Evolutionary conservation across 2,329 filamentous ascomycete genomes (phyloP).

Genomic region (Sporothrix phasma): DNA sequence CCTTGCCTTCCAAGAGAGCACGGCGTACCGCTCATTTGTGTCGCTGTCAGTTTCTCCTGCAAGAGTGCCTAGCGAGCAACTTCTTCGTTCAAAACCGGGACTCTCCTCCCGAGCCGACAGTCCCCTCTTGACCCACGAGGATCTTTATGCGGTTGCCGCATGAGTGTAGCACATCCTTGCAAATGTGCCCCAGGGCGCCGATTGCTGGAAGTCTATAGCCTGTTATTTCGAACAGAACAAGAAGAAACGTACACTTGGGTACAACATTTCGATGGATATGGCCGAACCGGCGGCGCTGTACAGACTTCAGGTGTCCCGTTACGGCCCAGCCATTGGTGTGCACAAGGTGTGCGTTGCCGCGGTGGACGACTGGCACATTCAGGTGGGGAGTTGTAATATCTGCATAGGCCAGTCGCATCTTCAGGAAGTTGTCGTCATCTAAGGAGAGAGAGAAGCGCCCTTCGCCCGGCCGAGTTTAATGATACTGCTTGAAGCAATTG

Average conservation of each 20-base stretch:
- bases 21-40: background rate
- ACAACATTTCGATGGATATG: background rate
- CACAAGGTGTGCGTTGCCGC: background rate
- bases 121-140: background rate
- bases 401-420: background rate
- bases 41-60: background rate
- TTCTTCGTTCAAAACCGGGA: background rate
- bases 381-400: background rate
- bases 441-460: too few species aligned
- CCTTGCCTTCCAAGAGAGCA: background rate
- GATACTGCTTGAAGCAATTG: too few species aligned
- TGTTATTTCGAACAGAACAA: background rate
- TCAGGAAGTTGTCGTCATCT: background rate
- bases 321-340: background rate
- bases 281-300: background rate
- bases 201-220: background rate
- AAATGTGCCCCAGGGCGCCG: background rate
- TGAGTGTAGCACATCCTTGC: background rate
- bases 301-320: background rate
- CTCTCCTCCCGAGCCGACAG: background rate
- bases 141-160: background rate
- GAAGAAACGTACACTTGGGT: background rate
- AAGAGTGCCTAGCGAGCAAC: background rate
- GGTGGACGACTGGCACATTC: background rate
- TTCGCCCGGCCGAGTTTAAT: too few species aligned